A percentile compares a stretch with the other conserved stretches of the same genome.
These are phyloP conservation scores for Tuber melanosporum DNA, from an alignment of 495 filamentous ascomycete species.

Conservation along the genomic window DNA sequence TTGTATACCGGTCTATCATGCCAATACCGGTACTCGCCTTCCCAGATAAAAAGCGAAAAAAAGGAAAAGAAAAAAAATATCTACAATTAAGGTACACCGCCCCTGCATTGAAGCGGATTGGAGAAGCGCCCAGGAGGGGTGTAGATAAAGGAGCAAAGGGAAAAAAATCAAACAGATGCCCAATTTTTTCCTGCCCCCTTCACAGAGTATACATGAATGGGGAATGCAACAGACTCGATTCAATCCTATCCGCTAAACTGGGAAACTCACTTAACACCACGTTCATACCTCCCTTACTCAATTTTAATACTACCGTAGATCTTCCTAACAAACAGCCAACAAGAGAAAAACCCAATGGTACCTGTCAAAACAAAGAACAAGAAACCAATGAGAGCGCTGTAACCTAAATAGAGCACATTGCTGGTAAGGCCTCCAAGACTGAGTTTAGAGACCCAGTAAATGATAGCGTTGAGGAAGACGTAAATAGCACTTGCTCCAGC, in stretches of 20 bases:
- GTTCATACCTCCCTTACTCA: conserved; percentile 52
- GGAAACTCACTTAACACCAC: not conserved
- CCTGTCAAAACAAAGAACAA: conserved; percentile 90
- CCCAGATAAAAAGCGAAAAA: not conserved
- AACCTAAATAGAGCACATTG: conserved; percentile 86
- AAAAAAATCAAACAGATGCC: not conserved
- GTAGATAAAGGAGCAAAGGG: not conserved
- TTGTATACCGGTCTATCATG: not conserved
- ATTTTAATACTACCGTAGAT: conserved; percentile 97
- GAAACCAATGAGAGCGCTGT: conserved; percentile 80
- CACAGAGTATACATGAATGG: conserved; percentile 7
- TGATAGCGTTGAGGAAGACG: conserved; percentile 77
- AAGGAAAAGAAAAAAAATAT: conserved; percentile 1
- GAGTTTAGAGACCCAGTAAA: conserved; percentile 82
- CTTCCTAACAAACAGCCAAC: conserved; percentile 84
- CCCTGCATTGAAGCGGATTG: not conserved
- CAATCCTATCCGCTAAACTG: not conserved
- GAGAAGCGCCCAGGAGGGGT: not conserved
- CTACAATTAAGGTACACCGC: conserved; percentile 15
- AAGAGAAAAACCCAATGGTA: conserved; percentile 94
- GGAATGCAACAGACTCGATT: conserved; percentile 13
- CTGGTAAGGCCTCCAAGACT: conserved; percentile 77
- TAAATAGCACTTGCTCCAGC: conserved; percentile 83
- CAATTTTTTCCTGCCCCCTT: not conserved
- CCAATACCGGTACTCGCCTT: not conserved